Evolutionary conservation across 768 basidiomycete genomes (phyloP).

Genomic region (Kwoniella mangroviensis): DNA sequence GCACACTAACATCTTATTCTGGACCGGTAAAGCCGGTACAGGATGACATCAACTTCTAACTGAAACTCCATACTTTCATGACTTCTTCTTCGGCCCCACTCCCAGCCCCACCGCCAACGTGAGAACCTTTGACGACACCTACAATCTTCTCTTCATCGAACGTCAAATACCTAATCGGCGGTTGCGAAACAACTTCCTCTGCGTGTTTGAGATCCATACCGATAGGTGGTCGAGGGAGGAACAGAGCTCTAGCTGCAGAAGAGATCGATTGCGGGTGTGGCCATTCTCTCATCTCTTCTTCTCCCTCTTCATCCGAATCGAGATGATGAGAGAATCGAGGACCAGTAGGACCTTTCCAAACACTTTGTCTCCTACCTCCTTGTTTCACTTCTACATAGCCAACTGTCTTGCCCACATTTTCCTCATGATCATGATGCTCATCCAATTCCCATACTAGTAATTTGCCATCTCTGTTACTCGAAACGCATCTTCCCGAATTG

Average conservation of each 20-base stretch:
- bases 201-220: constrained; percentile 1
- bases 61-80: constrained; percentile 51
- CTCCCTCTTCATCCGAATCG: constrained; percentile 4
- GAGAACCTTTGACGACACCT: constrained; percentile 39
- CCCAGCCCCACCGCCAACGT: neutral
- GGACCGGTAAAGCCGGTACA: too few relatives aligned
- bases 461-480: constrained; percentile 50
- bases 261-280: constrained; percentile 55
- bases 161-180: constrained; percentile 42
- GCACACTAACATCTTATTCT: too few relatives aligned
- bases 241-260: constrained; percentile 47
- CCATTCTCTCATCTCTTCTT: constrained; percentile 10
- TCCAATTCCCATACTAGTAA: constrained; percentile 56
- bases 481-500: constrained; percentile 47
- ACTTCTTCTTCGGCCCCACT: constrained; percentile 21
- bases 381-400: constrained; percentile 50
- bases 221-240: constrained; percentile 40
- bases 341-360: constrained; percentile 36
- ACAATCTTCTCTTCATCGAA: constrained; percentile 58
- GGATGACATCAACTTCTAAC: constrained; percentile 9
- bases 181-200: neutral
- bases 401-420: constrained; percentile 33
- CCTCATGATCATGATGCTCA: constrained; percentile 27
- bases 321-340: neutral
- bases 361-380: constrained; percentile 28